phyloP scores from a whole-genome alignment of 164 flowering plant species.

The Umbellularia californica region DNA sequence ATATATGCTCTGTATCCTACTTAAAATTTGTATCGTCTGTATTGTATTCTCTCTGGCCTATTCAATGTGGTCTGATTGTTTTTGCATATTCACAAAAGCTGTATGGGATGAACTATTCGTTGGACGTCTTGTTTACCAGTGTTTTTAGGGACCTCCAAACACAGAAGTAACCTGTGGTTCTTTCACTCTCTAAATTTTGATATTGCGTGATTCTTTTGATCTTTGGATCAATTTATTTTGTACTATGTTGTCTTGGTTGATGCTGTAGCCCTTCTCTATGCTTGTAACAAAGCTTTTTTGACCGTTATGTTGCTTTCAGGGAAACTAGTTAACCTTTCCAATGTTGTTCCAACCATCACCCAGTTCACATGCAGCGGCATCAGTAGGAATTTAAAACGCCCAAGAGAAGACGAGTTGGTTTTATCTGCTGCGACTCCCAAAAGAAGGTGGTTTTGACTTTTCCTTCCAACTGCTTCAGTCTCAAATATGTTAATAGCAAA shows the following conservation, averaged over 20 bases:
- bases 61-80: too few relatives aligned
- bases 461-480: background rate
- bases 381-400: conserved; percentile 9
- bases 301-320: background rate
- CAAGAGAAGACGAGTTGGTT: conserved; percentile 6
- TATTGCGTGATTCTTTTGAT: background rate
- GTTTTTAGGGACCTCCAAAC: too few relatives aligned
- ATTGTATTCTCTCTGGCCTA: too few relatives aligned
- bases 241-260: too few relatives aligned
- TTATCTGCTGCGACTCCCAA: conserved; percentile 5
- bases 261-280: too few relatives aligned
- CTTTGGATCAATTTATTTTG: background rate
- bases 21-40: too few relatives aligned
- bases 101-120: too few relatives aligned
- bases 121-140: too few relatives aligned
- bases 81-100: too few relatives aligned
- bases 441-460: background rate
- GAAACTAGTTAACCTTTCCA: background rate
- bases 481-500: background rate
- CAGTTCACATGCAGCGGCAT: conserved; percentile 1
- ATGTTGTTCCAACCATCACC: background rate
- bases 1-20: too few relatives aligned
- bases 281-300: too few relatives aligned
- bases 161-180: too few relatives aligned
- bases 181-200: background rate